Conservation (phyloP, 305 asterid genomes). For the Fraxinus greggii region DNA sequence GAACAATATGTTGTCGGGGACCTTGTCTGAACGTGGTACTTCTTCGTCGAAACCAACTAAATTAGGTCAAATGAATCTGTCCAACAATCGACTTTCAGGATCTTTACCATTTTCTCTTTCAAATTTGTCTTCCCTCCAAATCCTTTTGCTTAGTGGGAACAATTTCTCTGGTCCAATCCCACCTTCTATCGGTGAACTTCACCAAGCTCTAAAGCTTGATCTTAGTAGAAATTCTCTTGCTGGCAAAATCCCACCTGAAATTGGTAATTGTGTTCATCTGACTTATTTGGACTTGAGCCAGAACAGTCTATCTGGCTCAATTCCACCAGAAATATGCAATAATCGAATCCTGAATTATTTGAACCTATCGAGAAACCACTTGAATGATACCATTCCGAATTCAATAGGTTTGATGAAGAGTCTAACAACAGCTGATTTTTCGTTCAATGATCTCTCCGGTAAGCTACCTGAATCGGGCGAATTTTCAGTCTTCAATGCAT, state of each 20-base stretch:
- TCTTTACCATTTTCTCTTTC: slow-evolving; percentile 66
- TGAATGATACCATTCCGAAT: slow-evolving; percentile 60
- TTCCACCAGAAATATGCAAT: slow-evolving; percentile 60
- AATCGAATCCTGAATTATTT: slow-evolving; percentile 71
- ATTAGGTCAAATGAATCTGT: slow-evolving; percentile 66
- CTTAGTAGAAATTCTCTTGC: slow-evolving; percentile 58
- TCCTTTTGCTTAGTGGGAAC: slow-evolving; percentile 64
- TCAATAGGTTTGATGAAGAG: slow-evolving; percentile 74
- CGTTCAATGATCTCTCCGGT: slow-evolving; percentile 84
- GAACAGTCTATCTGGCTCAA: slow-evolving; percentile 66
- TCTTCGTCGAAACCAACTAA: slow-evolving; percentile 41
- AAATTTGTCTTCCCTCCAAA: slow-evolving; percentile 64
- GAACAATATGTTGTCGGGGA: slow-evolving; percentile 72
- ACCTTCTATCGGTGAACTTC: slow-evolving; percentile 68
- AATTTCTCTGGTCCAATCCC: slow-evolving; percentile 74
- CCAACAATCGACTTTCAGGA: slow-evolving; percentile 78
- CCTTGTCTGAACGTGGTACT: slow-evolving; percentile 49
- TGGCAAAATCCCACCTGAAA: slow-evolving; percentile 28
- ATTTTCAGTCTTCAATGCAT: slow-evolving; percentile 69
- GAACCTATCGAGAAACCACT: slow-evolving; percentile 79
- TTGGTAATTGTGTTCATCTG: slow-evolving; percentile 23
- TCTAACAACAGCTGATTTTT: slow-evolving; percentile 91
- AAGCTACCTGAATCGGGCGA: slow-evolving; percentile 85
- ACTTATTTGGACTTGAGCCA: slow-evolving; percentile 81
- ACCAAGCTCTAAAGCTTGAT: slow-evolving; percentile 66